Conservation (phyloP, 768 basidiomycete species). For the Cystobasidiopsis lactophilus region DNA sequence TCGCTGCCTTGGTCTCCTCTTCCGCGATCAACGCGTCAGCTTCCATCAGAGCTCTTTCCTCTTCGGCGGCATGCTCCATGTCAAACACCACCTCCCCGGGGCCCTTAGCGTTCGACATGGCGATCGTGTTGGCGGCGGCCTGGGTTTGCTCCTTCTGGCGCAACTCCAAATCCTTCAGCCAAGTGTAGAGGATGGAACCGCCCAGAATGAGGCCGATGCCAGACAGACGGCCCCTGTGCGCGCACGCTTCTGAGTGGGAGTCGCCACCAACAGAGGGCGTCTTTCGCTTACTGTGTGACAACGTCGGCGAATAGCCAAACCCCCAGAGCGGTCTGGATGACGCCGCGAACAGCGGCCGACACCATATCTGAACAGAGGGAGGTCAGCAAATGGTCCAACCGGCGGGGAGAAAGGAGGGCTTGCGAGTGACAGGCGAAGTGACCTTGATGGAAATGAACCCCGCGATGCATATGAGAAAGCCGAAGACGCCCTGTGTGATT, state of each 20-base stretch:
- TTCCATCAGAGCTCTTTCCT: not conserved
- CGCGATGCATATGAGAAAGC: conserved; percentile 85
- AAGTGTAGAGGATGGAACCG: conserved; percentile 54
- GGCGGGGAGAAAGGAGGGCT: too few species aligned
- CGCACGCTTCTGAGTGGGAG: not conserved
- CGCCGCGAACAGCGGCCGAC: conserved; percentile 81
- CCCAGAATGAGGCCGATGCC: conserved; percentile 59
- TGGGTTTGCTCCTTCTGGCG: conserved; percentile 19
- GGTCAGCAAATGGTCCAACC: too few species aligned
- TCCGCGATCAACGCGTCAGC: not conserved
- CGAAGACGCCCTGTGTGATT: conserved; percentile 43
- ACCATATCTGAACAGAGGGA: too few species aligned
- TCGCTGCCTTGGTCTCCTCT: not conserved
- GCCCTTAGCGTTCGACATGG: not conserved
- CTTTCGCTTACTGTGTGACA: conserved; percentile 46
- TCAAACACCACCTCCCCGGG: not conserved
- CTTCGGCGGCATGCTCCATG: not conserved
- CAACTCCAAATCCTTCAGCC: conserved; percentile 20
- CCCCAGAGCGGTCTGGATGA: conserved; percentile 60
- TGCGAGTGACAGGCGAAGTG: conserved; percentile 62
- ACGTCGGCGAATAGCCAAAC: conserved; percentile 63
- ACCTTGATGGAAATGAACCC: conserved; percentile 59
- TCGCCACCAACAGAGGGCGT: not conserved
- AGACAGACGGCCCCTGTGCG: conserved; percentile 46
- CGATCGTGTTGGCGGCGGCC: not conserved